Evolutionary conservation across 495 filamentous ascomycete species (phyloP), one percentile per base, ranked within the genome.

Genomic region (Penicillium manginii): DNA sequence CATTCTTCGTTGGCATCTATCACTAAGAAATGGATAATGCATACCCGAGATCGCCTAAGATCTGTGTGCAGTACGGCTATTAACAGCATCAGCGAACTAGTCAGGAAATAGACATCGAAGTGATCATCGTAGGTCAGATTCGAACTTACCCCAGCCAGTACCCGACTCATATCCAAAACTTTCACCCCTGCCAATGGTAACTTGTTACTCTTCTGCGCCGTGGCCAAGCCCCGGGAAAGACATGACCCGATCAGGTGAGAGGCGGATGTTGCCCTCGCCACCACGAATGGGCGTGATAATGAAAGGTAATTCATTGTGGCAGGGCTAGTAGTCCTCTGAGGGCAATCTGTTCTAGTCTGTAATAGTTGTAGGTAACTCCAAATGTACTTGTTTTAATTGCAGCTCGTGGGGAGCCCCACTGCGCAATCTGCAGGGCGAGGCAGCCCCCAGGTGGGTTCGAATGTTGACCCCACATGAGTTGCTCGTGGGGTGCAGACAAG

Each of bases 41-140:
- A 65, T 88, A 97, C 94, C 94, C 94, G 63, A 98, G 80, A 71
- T 98, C 94, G 62, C 94, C 94, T 10, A 98, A 80, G 32, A 98
- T 98, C 72, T 98, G 94, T 48, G 94, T 98, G 65, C 92, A 96
- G 69, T 97, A 97, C 60, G 94, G 94, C 94, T 98, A 65, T 61
- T 12, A 10, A 12, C 21, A 23, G n/a, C 10, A 10, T 45, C 17
- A 45, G 40, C 37, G 15, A 3, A 45, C n/a, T 45, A 8, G 26
- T 29, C 26, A 29, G 26, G 26, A 5, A 29, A 29, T 8, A 29
- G 23, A 29, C 26, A 29, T 29, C 1, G 26, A 29, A 7, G 9
- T 5, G 26, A 29, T 29, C 26, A 5, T 8, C 9, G 26, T 8
- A 29, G 26, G 6, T 29, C 10, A 23, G 19, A 5, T 7, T 47